Conservation (phyloP, 2,329 filamentous ascomycete species). For the Neonectria ditissima region DNA sequence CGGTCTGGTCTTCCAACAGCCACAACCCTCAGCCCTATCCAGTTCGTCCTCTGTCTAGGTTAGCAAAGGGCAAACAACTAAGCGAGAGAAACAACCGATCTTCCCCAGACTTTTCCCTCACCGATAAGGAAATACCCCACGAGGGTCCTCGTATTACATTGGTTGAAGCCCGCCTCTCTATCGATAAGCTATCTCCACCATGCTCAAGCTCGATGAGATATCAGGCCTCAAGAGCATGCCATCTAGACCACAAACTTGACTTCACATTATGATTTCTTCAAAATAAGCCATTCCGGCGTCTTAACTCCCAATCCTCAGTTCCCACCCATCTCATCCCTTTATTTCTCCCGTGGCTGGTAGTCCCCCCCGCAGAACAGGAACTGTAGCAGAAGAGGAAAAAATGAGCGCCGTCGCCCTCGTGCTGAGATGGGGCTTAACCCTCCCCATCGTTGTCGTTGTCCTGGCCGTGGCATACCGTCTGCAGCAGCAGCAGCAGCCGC, state of each 20-base stretch:
- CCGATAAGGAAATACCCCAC: slow-evolving; percentile 6
- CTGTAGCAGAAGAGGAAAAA: not conserved
- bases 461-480: slow-evolving; percentile 49
- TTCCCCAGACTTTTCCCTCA: not conserved
- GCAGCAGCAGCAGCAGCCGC: slow-evolving; percentile 44
- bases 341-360: not conserved
- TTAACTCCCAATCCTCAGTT: not conserved
- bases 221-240: not conserved
- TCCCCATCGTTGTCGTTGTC: slow-evolving; percentile 47
- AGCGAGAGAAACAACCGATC: not conserved
- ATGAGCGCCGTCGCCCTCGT: slow-evolving; percentile 31
- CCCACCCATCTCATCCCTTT: not conserved
- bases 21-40: not conserved
- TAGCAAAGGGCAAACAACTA: not conserved
- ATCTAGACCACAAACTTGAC: not conserved
- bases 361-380: not conserved
- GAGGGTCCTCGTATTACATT: not conserved
- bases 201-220: not conserved
- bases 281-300: not conserved
- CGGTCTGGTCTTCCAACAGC: too few relatives aligned
- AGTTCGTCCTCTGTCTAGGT: not conserved
- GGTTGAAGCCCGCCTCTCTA: not conserved
- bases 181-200: not conserved
- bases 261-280: not conserved
- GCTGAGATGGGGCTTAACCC: slow-evolving; percentile 47